Percentiles rank a stretch among this genome's conserved stretches.
These are phyloP conservation scores for Pseudevernia furfuracea DNA, from an alignment of 495 filamentous ascomycete species.

Conservation along the genomic window DNA sequence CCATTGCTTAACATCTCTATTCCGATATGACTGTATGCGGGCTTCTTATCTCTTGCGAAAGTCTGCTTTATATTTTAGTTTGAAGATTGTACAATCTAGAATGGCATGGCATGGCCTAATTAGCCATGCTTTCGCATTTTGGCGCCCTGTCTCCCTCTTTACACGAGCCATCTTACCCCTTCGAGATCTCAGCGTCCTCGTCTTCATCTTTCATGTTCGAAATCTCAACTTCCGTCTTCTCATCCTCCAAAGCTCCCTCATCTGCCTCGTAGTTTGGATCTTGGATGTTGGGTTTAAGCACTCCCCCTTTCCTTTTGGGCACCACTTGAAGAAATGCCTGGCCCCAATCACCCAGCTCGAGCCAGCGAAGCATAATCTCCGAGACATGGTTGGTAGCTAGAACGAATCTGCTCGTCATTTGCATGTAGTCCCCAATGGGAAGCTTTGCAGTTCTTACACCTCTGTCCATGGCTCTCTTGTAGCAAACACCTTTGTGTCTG, in stretches of 20 bases:
- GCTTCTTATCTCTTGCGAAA: neutral
- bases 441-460: slow-evolving; percentile 82
- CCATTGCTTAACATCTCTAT: neutral
- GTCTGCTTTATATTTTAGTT: neutral
- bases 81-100: neutral
- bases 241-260: neutral
- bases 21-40: neutral
- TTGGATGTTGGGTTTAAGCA: slow-evolving; percentile 34
- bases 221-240: neutral
- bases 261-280: neutral
- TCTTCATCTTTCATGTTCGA: neutral
- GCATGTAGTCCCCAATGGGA: slow-evolving; percentile 85
- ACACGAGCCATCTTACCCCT: neutral
- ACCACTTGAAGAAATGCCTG: slow-evolving; percentile 79
- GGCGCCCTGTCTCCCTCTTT: neutral
- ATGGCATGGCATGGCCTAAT: neutral
- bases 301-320: slow-evolving; percentile 74
- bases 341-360: slow-evolving; percentile 84
- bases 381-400: slow-evolving; percentile 90
- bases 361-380: slow-evolving; percentile 91
- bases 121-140: neutral
- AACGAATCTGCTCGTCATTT: slow-evolving; percentile 75
- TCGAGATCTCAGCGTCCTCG: neutral
- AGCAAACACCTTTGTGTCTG: slow-evolving; percentile 87
- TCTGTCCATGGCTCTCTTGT: slow-evolving; percentile 64